Percentiles rank a stretch among this genome's conserved stretches.
Evolutionary conservation across 164 flowering plant genomes (phyloP).

Genomic region (Pachysandra terminalis): DNA sequence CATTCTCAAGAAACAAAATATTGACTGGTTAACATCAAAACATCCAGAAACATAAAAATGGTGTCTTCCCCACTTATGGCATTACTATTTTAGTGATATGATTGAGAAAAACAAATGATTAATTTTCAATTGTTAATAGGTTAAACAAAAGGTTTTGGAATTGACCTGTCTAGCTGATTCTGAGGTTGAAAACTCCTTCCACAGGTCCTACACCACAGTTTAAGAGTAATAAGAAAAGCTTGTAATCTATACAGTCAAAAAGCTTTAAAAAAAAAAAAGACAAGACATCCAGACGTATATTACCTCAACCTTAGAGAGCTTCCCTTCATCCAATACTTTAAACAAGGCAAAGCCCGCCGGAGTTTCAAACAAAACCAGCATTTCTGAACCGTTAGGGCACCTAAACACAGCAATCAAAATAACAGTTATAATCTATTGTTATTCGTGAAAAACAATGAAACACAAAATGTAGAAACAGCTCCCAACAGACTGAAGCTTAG

Average conservation of each 20-base stretch:
- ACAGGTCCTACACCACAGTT: constrained; percentile 48
- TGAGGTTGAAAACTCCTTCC: constrained; percentile 60
- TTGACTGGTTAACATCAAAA: neutral
- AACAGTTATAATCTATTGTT: neutral
- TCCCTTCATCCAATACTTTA: constrained; percentile 86
- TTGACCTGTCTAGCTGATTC: constrained; percentile 76
- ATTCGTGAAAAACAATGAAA: neutral
- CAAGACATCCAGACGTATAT: neutral
- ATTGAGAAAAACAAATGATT: neutral
- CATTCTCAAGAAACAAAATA: neutral
- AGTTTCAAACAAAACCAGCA: constrained; percentile 84
- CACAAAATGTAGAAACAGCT: neutral
- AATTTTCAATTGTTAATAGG: neutral
- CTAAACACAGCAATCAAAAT: constrained; percentile 8
- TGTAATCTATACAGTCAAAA: neutral
- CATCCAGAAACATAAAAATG: neutral
- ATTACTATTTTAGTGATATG: neutral
- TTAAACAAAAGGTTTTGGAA: neutral
- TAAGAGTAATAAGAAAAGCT: neutral
- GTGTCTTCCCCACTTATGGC: neutral
- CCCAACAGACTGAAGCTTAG: neutral
- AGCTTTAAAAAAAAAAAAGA: neutral
- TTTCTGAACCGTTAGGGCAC: constrained; percentile 22
- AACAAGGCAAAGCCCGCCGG: constrained; percentile 92
- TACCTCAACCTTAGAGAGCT: constrained; percentile 78